These are phyloP conservation scores for Zygoascus bituminiphila DNA, from an alignment of 805 yeast genomes.

Conservation along the genomic window DNA sequence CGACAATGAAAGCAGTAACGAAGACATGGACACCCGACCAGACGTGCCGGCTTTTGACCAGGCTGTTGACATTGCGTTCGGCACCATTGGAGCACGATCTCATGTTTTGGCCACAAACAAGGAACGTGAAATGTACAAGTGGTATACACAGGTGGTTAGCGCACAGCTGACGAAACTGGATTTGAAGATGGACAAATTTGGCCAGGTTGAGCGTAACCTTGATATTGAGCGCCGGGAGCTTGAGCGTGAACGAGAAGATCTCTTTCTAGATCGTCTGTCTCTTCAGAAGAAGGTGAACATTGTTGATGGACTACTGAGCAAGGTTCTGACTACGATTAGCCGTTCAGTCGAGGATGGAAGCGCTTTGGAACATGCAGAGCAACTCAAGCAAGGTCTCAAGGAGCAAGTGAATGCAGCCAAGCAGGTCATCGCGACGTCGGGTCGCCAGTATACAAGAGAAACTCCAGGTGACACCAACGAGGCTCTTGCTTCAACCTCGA, in stretches of 20 bases:
- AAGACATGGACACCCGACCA: background rate
- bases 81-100: slow-evolving; percentile 68
- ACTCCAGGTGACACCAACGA: background rate
- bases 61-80: slow-evolving; percentile 44
- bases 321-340: slow-evolving; percentile 31
- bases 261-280: slow-evolving; percentile 62
- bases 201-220: slow-evolving; percentile 51
- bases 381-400: slow-evolving; percentile 17
- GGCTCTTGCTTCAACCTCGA: slow-evolving; percentile 8
- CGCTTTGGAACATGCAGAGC: slow-evolving; percentile 1
- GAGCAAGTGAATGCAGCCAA: slow-evolving; percentile 1
- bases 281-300: slow-evolving; percentile 49
- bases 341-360: slow-evolving; percentile 13
- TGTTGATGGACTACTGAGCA: slow-evolving; percentile 45
- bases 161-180: slow-evolving; percentile 70
- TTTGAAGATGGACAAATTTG: slow-evolving; percentile 57
- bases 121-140: slow-evolving; percentile 56
- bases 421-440: background rate
- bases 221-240: slow-evolving; percentile 37
- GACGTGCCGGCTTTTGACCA: slow-evolving; percentile 4
- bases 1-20: background rate
- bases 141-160: slow-evolving; percentile 56
- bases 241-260: slow-evolving; percentile 34
- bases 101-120: slow-evolving; percentile 73
- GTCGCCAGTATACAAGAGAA: slow-evolving; percentile 13